Base-by-base conservation (phyloP, 1,284 basidiomycete genomes). In the Cutaneotrichosporon sp. region DNA sequence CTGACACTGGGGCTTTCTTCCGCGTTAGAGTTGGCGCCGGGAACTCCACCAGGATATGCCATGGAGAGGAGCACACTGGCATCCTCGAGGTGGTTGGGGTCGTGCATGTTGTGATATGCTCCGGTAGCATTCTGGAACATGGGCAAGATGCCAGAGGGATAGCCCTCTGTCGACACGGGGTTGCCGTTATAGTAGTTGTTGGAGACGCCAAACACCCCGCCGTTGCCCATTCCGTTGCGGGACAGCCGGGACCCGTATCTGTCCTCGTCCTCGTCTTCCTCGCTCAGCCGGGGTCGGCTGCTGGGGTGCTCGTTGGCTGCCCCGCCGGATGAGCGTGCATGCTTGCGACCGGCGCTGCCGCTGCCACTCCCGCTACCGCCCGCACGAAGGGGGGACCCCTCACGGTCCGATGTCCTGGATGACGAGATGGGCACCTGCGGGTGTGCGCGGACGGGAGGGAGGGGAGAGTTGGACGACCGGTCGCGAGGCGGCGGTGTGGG, bases 1-100 rank as follows among this genome's bases (percentile, higher is more conserved):
- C 66, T 60, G 56, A 63, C 66, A 3, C 61, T 61, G 11, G 62
- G 59, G 43, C 60, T 52, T 16, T 34, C 38, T 26, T 48, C 46
- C 27, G 39, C 32, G 46, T 41, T 33, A 22, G 25, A 19, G 25
- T 33, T 46, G 3, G 37, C 27, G n/a, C 50, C 55, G 9, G 67
- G 65, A 2, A 69, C 61, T 16, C 64, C 66, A 12, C 67, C 64
- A 10, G 66, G 65, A 47, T 75, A 75, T 2, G 72, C 74, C 71
- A 75, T 75, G 6, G 70, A 71, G 17, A 75, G 55, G 4, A 75
- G 61, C 4, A 70, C 70, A 14, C 71, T 71, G 2, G 74, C 74
- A 46, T 75, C 71, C 57, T 75, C 74, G 16, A 75, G 63, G 45
- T 74, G 68, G 48, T 71, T 63, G 11, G 65, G 59, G 51, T 71